phyloP scores from a whole-genome alignment of 2,329 filamentous ascomycete genomes.

The Colletotrichum spinosum region DNA sequence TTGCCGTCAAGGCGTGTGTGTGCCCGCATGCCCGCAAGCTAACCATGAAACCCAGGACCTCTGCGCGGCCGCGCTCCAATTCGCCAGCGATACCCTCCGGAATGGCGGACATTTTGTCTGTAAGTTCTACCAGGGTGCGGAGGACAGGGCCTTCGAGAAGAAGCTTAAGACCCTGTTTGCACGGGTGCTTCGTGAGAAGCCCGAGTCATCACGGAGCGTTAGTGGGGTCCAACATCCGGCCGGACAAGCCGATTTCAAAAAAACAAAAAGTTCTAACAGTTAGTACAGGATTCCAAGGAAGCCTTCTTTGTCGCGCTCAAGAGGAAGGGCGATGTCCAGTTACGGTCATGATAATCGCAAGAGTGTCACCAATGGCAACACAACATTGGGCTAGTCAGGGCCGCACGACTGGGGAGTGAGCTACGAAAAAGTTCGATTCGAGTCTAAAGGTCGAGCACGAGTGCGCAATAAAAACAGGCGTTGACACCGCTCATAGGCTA shows the following conservation, averaged over 20 bases:
- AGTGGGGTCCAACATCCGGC: conserved; percentile 45
- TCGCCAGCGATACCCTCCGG: conserved; percentile 86
- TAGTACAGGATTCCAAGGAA: conserved; percentile 80
- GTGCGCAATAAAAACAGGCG: conserved; percentile 1
- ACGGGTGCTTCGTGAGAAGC: conserved; percentile 88
- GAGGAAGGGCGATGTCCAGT: conserved; percentile 64
- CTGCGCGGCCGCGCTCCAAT: conserved; percentile 85
- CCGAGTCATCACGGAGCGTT: conserved; percentile 89
- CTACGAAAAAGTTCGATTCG: too few species aligned
- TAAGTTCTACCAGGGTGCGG: conserved; percentile 94
- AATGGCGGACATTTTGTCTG: conserved; percentile 91
- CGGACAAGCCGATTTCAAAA: background rate
- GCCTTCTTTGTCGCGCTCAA: conserved; percentile 85
- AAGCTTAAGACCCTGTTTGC: conserved; percentile 81
- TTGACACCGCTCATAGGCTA: conserved; percentile 22
- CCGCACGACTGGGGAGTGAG: too few species aligned
- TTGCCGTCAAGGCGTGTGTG: background rate
- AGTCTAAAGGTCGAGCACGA: too few species aligned
- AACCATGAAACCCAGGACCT: conserved; percentile 73
- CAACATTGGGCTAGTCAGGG: too few species aligned
- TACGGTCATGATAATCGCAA: background rate
- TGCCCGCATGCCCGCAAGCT: background rate
- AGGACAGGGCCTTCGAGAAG: conserved; percentile 84
- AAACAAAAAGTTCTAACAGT: conserved; percentile 5
- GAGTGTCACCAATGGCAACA: too few species aligned